phyloP scores from a whole-genome alignment of 345 rosid genomes.

The Cardiospermum halicacabum region DNA sequence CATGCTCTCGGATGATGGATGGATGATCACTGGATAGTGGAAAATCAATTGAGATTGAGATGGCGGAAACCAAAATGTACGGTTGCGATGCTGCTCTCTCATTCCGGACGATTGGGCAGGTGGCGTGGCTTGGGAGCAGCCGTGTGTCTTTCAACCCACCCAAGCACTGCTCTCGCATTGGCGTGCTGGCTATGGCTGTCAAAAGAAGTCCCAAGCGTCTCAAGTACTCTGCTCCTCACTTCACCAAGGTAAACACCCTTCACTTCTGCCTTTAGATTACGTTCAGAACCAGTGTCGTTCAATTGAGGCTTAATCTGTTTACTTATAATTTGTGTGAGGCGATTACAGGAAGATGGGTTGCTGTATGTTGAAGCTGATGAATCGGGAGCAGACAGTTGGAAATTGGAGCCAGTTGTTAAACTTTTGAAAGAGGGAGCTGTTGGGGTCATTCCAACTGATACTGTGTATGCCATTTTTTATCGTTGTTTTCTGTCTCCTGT shows the following conservation, averaged over 20 bases:
- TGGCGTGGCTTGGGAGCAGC: constrained; percentile 15
- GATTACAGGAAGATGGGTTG: constrained; percentile 51
- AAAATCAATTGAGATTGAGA: not conserved
- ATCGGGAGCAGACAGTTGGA: constrained; percentile 67
- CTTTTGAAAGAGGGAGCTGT: constrained; percentile 86
- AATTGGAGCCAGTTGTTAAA: constrained; percentile 54
- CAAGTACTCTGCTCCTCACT: constrained; percentile 77
- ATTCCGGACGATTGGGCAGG: constrained; percentile 11
- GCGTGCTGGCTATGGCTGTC: constrained; percentile 42
- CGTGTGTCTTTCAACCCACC: constrained; percentile 23
- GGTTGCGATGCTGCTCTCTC: constrained; percentile 11
- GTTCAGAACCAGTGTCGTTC: no score
- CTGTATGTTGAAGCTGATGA: constrained; percentile 69
- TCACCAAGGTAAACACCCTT: constrained; percentile 42
- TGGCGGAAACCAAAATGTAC: constrained; percentile 30
- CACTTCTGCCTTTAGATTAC: not conserved
- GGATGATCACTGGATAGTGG: no score
- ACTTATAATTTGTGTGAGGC: not conserved
- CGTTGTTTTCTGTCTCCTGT: not conserved
- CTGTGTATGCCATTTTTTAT: constrained; percentile 37
- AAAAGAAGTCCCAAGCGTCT: constrained; percentile 94
- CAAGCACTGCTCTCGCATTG: constrained; percentile 21
- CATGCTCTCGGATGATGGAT: no score
- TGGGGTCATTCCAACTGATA: constrained; percentile 92
- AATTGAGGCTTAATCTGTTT: no score